These are phyloP conservation scores for Wickerhamomyces bovis DNA, from an alignment of 805 yeast species.

Conservation along the genomic window DNA sequence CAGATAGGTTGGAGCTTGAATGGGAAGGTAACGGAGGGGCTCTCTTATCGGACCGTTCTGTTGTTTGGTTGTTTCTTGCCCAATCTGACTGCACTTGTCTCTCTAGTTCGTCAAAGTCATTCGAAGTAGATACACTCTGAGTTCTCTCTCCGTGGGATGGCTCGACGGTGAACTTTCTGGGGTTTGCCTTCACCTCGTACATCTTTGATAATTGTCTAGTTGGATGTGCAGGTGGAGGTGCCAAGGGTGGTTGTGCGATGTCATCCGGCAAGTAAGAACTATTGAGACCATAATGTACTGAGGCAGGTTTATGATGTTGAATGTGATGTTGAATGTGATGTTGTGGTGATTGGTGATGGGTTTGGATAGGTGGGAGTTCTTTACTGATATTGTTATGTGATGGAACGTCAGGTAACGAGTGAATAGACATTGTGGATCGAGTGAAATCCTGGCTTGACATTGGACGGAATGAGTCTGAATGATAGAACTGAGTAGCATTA, in stretches of 20 bases:
- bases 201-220: not conserved
- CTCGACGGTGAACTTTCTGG: conserved; percentile 3
- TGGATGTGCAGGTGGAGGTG: not conserved
- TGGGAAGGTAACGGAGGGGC: conserved; percentile 27
- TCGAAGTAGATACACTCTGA: conserved; percentile 2
- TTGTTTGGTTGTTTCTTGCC: conserved; percentile 3
- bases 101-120: conserved; percentile 28
- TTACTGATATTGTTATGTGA: conserved; percentile 4
- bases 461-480: not conserved
- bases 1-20: conserved; percentile 8
- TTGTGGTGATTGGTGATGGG: not conserved
- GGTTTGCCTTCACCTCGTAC: not conserved
- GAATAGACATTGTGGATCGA: conserved; percentile 10
- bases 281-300: not conserved
- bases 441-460: not conserved
- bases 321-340: not conserved
- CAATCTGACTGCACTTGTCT: conserved; percentile 29
- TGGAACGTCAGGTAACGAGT: conserved; percentile 22
- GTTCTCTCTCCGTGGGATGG: not conserved
- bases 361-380: conserved; percentile 4
- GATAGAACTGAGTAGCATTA: not conserved
- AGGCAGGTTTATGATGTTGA: not conserved
- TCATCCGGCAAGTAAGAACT: conserved; percentile 1
- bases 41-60: conserved; percentile 7
- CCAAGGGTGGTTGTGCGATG: not conserved